Base-by-base conservation (phyloP, 768 basidiomycete species). In the Lyophyllum atratum region DNA sequence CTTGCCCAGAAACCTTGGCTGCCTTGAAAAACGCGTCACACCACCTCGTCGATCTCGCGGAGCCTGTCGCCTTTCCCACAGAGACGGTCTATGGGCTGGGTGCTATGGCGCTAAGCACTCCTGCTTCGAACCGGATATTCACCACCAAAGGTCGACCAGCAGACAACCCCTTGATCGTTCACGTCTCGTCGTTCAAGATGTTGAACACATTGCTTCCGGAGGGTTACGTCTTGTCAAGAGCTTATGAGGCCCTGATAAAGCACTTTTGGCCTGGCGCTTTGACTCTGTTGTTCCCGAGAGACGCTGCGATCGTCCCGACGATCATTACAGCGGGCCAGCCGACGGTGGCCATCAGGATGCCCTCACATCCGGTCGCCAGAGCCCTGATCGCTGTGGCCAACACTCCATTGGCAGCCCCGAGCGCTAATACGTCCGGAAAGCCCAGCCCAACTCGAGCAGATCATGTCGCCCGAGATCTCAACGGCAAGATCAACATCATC, bases 41-140 rank as follows among this genome's bases (percentile, higher is more conserved):
- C 54, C 78, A 82, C 54, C 80, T 91, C 7, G 71, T 78, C 45
- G 63, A 79, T 31, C 73, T 73, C 22, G 64, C 71, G 15, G 76
- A 84, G 55, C 78, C 83, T 21, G 89, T 98, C 54, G 95, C 89
- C 0, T 92, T 99, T 68, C 96, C 97, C 0, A 98, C 97, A 28
- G 97, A 99, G 73, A 98, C 97, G 0, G 97, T 99, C 11, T 99
- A 98, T 72, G 97, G 97, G 1, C 85, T 99, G n/a, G 97, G 92
- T 26, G 97, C 94, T 0, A 74, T 87, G 21, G 94, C 96, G 0
- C 74, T 93, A 44, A 75, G 85, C 64, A 60, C 81, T 8, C 60
- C 72, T 15, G 93, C 95, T 2, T 82, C 85, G 5, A 67, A 80
- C 2, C 81, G 80, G 64, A 95, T 99, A 64, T 99, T 94, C 72